These are phyloP conservation scores for Starmerella bombi DNA, from an alignment of 805 yeast species.

Conservation along the genomic window DNA sequence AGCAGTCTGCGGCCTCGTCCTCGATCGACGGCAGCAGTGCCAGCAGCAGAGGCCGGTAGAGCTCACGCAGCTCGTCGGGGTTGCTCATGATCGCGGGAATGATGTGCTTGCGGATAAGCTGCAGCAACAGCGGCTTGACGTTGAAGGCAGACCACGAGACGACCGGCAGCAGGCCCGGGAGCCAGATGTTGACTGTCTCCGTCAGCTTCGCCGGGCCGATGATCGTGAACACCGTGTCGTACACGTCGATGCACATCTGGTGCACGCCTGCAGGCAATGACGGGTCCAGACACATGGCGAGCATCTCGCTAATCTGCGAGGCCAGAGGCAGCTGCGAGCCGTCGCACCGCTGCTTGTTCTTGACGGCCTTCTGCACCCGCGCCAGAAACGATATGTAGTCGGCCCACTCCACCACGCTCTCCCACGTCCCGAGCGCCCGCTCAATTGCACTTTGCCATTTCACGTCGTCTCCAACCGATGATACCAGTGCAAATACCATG, in stretches of 20 bases:
- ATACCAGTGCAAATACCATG: conserved; percentile 17
- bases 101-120: conserved; percentile 44
- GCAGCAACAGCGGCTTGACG: conserved; percentile 66
- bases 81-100: conserved; percentile 35
- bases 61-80: conserved; percentile 32
- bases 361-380: conserved; percentile 60
- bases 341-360: conserved; percentile 23
- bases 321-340: conserved; percentile 46
- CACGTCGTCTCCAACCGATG: conserved; percentile 18
- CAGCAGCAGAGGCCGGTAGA: conserved; percentile 57
- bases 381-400: conserved; percentile 86
- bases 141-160: conserved; percentile 80
- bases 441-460: conserved; percentile 39
- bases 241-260: conserved; percentile 69
- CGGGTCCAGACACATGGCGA: conserved; percentile 70
- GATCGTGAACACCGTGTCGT: conserved; percentile 52
- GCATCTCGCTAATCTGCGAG: conserved; percentile 49
- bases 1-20: conserved; percentile 81
- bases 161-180: conserved; percentile 84
- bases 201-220: conserved; percentile 46
- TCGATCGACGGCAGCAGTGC: conserved; percentile 79
- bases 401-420: conserved; percentile 90
- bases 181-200: conserved; percentile 56
- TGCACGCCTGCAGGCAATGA: conserved; percentile 91
- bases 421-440: conserved; percentile 61